Evolutionary conservation across 257 asterid genomes (phyloP).

Genomic region (Craterostigma plantagineum): DNA sequence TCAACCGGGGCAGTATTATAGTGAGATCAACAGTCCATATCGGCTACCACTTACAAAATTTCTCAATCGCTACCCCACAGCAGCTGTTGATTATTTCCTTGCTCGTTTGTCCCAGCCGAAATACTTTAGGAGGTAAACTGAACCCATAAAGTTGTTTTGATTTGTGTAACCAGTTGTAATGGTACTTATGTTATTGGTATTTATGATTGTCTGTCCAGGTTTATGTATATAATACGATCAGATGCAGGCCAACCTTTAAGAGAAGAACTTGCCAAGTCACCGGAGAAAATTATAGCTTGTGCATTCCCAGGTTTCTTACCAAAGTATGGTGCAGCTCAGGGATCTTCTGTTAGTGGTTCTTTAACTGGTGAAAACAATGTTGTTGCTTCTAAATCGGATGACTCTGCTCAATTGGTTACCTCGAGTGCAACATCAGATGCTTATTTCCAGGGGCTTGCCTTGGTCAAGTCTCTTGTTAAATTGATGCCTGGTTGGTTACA

Average conservation of each 20-base stretch:
- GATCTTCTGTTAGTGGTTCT: slow-evolving; percentile 37
- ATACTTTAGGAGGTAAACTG: slow-evolving; percentile 74
- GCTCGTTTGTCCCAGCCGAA: slow-evolving; percentile 65
- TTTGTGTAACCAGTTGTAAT: slow-evolving; percentile 9
- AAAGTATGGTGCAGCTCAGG: slow-evolving; percentile 44
- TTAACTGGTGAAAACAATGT: slow-evolving; percentile 37
- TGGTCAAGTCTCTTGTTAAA: slow-evolving; percentile 81
- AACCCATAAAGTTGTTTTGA: too few species aligned
- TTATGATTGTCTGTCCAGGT: slow-evolving; percentile 30
- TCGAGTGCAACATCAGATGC: slow-evolving; percentile 56
- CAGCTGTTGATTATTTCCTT: slow-evolving; percentile 92
- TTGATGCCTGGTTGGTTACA: slow-evolving; percentile 98
- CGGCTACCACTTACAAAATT: slow-evolving; percentile 93
- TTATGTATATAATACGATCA: slow-evolving; percentile 87
- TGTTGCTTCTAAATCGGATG: slow-evolving; percentile 47
- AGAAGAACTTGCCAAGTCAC: slow-evolving; percentile 97
- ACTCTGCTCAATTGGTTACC: slow-evolving; percentile 32
- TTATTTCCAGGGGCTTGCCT: slow-evolving; percentile 92
- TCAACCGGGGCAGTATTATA: slow-evolving; percentile 90
- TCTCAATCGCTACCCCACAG: slow-evolving; percentile 80
- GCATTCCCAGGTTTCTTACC: slow-evolving; percentile 66
- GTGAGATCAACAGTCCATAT: slow-evolving; percentile 98
- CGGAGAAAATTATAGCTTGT: slow-evolving; percentile 83
- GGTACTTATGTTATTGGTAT: slow-evolving; percentile 12
- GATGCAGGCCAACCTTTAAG: slow-evolving; percentile 99